Evolutionary conservation across 148 eudicot genomes (phyloP).

Genomic region (Arbutus unedo): DNA sequence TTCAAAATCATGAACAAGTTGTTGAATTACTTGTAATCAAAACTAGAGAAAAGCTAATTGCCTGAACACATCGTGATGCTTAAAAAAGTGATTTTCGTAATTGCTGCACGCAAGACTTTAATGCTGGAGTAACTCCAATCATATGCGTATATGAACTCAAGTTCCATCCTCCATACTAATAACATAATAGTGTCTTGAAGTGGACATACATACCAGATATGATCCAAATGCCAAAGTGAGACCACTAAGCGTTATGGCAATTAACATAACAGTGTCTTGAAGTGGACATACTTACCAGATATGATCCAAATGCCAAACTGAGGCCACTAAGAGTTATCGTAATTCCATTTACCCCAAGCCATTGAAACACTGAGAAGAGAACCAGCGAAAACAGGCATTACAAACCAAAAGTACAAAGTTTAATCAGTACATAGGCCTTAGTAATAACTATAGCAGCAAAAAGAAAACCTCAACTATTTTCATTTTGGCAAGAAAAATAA

Average conservation of each 20-base stretch:
- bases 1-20: neutral
- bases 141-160: neutral
- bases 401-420: neutral
- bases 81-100: neutral
- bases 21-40: neutral
- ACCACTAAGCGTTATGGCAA: constrained; percentile 13
- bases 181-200: neutral
- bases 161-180: constrained; percentile 2
- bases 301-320: constrained; percentile 14
- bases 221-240: constrained; percentile 16
- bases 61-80: neutral
- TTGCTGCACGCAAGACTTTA: neutral
- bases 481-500: neutral
- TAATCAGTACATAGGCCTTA: neutral
- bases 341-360: constrained; percentile 17
- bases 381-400: neutral
- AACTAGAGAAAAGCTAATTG: neutral
- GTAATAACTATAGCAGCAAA: neutral
- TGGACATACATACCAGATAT: constrained; percentile 18
- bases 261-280: neutral
- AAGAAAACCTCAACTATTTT: neutral
- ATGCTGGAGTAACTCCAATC: neutral
- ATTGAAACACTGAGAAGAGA: constrained; percentile 12
- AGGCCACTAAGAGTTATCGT: constrained; percentile 14
- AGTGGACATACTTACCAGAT: constrained; percentile 13